Evolutionary conservation across 352 stramenopile species (phyloP), one percentile per base, ranked within the genome.

Genomic region (Globisporangium canariense): DNA sequence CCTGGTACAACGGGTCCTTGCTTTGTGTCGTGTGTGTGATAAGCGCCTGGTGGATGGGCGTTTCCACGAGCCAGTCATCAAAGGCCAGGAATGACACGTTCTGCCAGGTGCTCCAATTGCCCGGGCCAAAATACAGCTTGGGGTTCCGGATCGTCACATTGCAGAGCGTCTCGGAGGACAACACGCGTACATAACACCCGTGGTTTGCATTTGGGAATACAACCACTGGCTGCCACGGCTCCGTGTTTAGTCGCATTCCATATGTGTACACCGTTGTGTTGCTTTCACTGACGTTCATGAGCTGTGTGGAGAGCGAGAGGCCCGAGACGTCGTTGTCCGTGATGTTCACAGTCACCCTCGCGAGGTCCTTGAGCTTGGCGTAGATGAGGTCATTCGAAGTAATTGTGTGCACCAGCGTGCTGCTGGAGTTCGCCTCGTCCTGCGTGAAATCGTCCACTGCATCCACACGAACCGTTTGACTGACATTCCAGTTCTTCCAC

Each of bases 321-420:
- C 82, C 79, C 0, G 84, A 84, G 0, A 83, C 62, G 38, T 93
- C 82, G 9, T 89, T 88, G 66, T 93, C 84, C 0, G 68, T 70
- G 46, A 89, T 90, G 20, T 62, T 71, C 9, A 89, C 82, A 0
- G 55, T 70, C 20, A 93, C 79, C 2, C 65, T 75, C 4, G 64
- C 34, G 16, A 93, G 61, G 32, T 78, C 73, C 13, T 65, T 55
- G 0, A 90, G 52, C 0, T 64, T 70, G 14, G 67, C 74, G 63
- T 93, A 93, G 60, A 90, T 93, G 0, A 83, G 5, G 50, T 93
- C 82, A 53, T 90, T 90, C 13, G 84, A 87, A 0, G 20, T 55
- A 20, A 93, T 66, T 9, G 77, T 65, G 43, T 93, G 84, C 1
- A 75, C 75, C 14, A 93, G 51, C 0, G 75, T 55, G 20, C 80